Base-by-base conservation (phyloP, 495 filamentous ascomycete genomes). In the Rhypophila decipiens region DNA sequence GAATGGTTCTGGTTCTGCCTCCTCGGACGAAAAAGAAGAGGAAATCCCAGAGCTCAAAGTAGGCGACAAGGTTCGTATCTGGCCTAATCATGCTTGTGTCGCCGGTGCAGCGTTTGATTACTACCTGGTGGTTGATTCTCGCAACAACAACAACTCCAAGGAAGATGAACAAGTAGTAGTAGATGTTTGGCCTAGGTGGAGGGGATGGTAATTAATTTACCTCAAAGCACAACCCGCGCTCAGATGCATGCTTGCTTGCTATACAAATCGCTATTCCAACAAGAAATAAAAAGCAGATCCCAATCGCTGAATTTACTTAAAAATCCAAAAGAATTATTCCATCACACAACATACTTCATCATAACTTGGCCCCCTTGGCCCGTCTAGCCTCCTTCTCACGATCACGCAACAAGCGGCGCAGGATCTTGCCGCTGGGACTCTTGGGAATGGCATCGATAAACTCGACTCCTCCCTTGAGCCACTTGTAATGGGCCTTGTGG, bases 401-500 rank as follows among this genome's bases (percentile, higher is more conserved):
- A 59, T 97, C 91, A 29, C 88, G 78, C 46, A 97, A 65, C 53
- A 94, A 55, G 17, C 88, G 74, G 34, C 90, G 71, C 58, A 97
- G 61, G 53, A 97, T 96, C 82, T 97, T 96, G 11, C 90, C 90
- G 61, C 84, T 89, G 0, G 91, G 85, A 55, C 86, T 94, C 74
- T 96, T 96, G 17, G 91, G 90, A 47, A 96, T 77, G 29, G 59
- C 67, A 46, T 83, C 79, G 19, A 83, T 61, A 57, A 96, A 96
- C 57, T 83, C 77, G 8, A 95, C 73, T 4, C 90, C 88, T 3
- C 89, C 90, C 64, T 83, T 86, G 49, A 96, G 67, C 86, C 87
- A 90, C 76, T 96, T 96, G 60, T 95, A 86, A 36, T 80, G 76
- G 3, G 87, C 83, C 67, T 95, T 95, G 66, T 89, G 82, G 29